Evolutionary conservation across 192 early-diverging fungal genomes (phyloP), one percentile per base, ranked within the genome.

Genomic region (Podila verticillata): DNA sequence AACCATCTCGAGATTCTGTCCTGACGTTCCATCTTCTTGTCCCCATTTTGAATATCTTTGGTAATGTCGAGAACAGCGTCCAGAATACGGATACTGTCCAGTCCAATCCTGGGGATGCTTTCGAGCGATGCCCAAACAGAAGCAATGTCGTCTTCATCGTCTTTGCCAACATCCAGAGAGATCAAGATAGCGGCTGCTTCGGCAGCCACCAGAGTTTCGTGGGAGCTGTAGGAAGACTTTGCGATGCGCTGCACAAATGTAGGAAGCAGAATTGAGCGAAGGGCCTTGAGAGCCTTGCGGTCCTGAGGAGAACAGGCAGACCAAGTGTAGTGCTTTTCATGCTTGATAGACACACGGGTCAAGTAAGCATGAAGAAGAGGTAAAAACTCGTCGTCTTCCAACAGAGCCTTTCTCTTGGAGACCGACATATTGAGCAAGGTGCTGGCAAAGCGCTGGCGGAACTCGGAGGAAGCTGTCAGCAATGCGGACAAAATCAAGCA

Each of bases 301-400:
- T 84, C 83, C 30, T 66, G 31, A 36, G 70, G 66, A 15, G 58
- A 48, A 29, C 65, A 73, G 13, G 36, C 24, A 20, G 83, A 74
- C 83, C 83, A 80, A 3, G 19, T 44, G 51, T 58, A 72, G 0
- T 35, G 56, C 12, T 31, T 47, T 20, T 32, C 32, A 19, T 48
- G 10, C 7, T 24, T 29, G n/a, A 26, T 34, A 8, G 80, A 63
- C 31, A 82, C 5, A 29, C 72, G 57, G 22, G 28, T 61, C 49
- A 82, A 7, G 32, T 70, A 82, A 1, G 80, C 80, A 28, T 82
- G 68, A 12, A 82, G 30, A 30, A 67, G 29, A 7, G 68, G 61
- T n/a, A 57, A 48, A 39, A 70, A 80, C 1, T 70, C 77, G 1
- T 26, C 6, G 12, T 72, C 56, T 9, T 72, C 70, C 30, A 72